A percentile compares a stretch with the other conserved stretches of the same genome.
phyloP scores from a whole-genome alignment of 1,139 yeast species.

The Yamadazyma taylorii region DNA sequence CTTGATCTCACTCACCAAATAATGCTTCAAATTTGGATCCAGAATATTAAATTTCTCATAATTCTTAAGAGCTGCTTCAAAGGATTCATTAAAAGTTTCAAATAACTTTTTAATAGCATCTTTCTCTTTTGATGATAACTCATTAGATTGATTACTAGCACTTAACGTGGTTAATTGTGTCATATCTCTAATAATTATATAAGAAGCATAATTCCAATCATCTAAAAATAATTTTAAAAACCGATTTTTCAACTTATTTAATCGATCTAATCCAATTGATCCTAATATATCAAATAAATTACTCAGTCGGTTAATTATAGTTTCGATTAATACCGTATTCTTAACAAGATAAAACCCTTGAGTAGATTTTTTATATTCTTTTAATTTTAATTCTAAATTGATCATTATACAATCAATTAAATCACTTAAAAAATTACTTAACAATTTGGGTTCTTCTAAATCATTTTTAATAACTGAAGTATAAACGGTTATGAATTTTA shows the following conservation, averaged over 20 bases:
- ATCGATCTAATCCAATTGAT: slow-evolving; percentile 60
- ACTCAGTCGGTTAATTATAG: slow-evolving; percentile 63
- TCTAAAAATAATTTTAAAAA: slow-evolving; percentile 74
- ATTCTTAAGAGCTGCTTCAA: slow-evolving; percentile 68
- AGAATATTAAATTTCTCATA: slow-evolving; percentile 66
- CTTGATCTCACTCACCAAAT: slow-evolving; percentile 62
- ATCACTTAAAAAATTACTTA: slow-evolving; percentile 70
- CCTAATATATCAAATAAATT: slow-evolving; percentile 57
- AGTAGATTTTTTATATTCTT: slow-evolving; percentile 48
- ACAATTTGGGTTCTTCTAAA: slow-evolving; percentile 37
- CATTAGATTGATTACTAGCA: slow-evolving; percentile 21
- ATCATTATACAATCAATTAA: slow-evolving; percentile 71
- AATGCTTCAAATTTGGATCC: slow-evolving; percentile 63
- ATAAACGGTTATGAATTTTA: slow-evolving; percentile 50
- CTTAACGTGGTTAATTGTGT: slow-evolving; percentile 49
- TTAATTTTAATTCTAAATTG: slow-evolving; percentile 55
- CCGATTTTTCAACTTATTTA: slow-evolving; percentile 70
- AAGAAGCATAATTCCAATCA: slow-evolving; percentile 83
- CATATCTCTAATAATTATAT: slow-evolving; percentile 67
- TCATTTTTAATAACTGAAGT: slow-evolving; percentile 45
- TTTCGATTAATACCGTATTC: slow-evolving; percentile 73
- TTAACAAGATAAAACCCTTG: slow-evolving; percentile 73
- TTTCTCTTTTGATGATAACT: slow-evolving; percentile 63
- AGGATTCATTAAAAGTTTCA: slow-evolving; percentile 75
- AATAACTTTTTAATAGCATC: slow-evolving; percentile 87